These are phyloP conservation scores for Diversispora eburnea DNA, from an alignment of 192 early-diverging fungal species.

Conservation along the genomic window DNA sequence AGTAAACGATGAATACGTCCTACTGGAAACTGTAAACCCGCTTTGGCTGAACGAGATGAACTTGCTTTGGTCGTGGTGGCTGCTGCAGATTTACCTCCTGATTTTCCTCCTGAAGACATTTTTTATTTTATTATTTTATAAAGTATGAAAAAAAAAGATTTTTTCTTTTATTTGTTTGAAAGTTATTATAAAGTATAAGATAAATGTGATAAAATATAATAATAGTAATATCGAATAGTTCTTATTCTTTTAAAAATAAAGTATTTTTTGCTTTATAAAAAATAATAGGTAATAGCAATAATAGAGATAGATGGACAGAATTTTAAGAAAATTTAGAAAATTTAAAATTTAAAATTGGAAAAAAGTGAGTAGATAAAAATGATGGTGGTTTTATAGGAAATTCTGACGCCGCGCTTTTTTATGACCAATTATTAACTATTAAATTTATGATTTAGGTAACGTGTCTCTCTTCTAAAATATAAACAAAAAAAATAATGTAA, in stretches of 20 bases:
- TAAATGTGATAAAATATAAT: too few species aligned
- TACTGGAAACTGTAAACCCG: conserved; percentile 95
- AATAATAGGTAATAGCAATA: background rate
- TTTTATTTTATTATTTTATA: conserved; percentile 1
- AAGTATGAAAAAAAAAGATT: background rate
- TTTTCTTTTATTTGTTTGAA: background rate
- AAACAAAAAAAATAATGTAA: background rate
- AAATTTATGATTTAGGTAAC: background rate
- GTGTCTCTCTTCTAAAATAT: conserved; percentile 2
- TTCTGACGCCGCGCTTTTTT: conserved; percentile 12
- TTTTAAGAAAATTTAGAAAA: background rate
- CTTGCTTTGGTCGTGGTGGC: conserved; percentile 57
- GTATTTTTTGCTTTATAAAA: background rate
- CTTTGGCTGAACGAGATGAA: conserved; percentile 73
- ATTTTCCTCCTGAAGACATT: conserved; percentile 60
- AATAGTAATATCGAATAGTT: too few species aligned
- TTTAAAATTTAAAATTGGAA: background rate
- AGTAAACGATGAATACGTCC: conserved; percentile 95
- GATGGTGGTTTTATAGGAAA: conserved; percentile 3
- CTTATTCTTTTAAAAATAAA: too few species aligned
- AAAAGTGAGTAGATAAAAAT: background rate
- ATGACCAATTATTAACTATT: background rate
- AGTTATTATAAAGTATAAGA: background rate
- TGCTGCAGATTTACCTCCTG: conserved; percentile 68
- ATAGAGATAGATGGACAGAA: background rate